Conservation (phyloP, 169 alveolate genomes). For the Amoebophrya sp. region DNA sequence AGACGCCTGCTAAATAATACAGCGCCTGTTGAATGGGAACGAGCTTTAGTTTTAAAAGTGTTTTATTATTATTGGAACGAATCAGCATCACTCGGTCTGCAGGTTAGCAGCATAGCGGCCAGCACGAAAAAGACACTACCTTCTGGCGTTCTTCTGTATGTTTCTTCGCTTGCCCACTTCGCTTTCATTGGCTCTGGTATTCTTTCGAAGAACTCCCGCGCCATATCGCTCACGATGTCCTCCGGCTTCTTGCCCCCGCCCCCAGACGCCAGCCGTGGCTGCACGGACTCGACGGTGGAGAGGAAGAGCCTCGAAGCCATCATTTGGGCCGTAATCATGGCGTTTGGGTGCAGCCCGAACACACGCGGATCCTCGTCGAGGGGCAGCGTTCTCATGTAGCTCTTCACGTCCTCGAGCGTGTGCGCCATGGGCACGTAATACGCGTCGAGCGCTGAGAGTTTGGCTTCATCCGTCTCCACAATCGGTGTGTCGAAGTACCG, state of each 20-base stretch:
- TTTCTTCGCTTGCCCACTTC: constrained; percentile 16
- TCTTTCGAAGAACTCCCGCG: constrained; percentile 32
- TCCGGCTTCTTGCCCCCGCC: constrained; percentile 64
- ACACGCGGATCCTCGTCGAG: constrained; percentile 80
- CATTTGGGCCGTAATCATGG: constrained; percentile 68
- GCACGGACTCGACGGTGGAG: constrained; percentile 52
- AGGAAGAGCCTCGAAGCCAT: constrained; percentile 57
- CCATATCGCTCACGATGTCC: constrained; percentile 65
- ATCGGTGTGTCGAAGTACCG: constrained; percentile 58
- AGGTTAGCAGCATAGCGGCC: too few species aligned
- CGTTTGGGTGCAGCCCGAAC: constrained; percentile 77
- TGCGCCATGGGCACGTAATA: constrained; percentile 57
- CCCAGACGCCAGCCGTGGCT: constrained; percentile 66
- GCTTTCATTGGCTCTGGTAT: constrained; percentile 23
- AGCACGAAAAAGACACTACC: too few species aligned
- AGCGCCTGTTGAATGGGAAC: constrained; percentile 32
- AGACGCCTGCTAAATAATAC: constrained; percentile 41
- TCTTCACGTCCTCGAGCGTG: constrained; percentile 42
- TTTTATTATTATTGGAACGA: too few species aligned
- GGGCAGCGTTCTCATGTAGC: constrained; percentile 58
- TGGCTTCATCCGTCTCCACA: constrained; percentile 41
- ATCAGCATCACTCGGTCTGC: too few species aligned
- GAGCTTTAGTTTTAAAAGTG: too few species aligned
- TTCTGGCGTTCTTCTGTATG: constrained; percentile 20
- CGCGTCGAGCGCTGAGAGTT: constrained; percentile 47